Base-by-base conservation (phyloP, 768 basidiomycete genomes). In the Mycena amicta region DNA sequence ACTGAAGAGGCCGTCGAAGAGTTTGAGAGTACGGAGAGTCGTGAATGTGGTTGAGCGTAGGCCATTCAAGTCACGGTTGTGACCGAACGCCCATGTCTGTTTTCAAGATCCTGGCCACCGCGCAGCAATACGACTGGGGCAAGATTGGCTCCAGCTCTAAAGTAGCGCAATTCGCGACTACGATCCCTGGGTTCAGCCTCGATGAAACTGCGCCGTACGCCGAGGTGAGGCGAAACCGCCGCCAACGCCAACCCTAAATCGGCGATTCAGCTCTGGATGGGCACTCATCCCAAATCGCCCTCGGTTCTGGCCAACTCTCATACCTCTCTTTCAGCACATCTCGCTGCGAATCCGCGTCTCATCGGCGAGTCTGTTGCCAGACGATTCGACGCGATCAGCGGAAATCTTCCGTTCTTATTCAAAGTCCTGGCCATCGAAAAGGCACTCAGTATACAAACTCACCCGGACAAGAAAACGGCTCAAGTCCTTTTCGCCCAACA, bases 81-180 rank as follows among this genome's bases (percentile, higher is more conserved):
- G 33, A 37, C 18, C 33, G 33, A 5, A 31, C 62, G 15, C 4
- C 25, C 47, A 49, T 49, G 47, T 49, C 75, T 1, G 86, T 93
- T 16, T 94, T 97, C 77, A 90, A 88, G 72, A 82, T 98, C 66
- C 66, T 80, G 4, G 92, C 93, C 2, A 95, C 93, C 5, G 83
- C 86, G 1, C 95, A 98, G 70, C 82, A 86, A 60, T 98, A 98
- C 70, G 93, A 95, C 69, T 99, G 96, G 96, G 96, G 96, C 20
- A 95, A 92, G 77, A 75, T 84, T 16, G 96, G 96, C 3, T 75
- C 74, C 13, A 76, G 77, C 18, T 92, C 92, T 61, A 90, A 92
- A 71, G 97, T 92, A n/a, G 95, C 96, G 5, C 88, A 93, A 68
- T 87, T 92, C 51, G 92, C 84, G 3, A 82, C 84, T 43, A 78